These are phyloP conservation scores for Venturia carpophila DNA, from an alignment of 2,329 filamentous ascomycete species.

Conservation along the genomic window DNA sequence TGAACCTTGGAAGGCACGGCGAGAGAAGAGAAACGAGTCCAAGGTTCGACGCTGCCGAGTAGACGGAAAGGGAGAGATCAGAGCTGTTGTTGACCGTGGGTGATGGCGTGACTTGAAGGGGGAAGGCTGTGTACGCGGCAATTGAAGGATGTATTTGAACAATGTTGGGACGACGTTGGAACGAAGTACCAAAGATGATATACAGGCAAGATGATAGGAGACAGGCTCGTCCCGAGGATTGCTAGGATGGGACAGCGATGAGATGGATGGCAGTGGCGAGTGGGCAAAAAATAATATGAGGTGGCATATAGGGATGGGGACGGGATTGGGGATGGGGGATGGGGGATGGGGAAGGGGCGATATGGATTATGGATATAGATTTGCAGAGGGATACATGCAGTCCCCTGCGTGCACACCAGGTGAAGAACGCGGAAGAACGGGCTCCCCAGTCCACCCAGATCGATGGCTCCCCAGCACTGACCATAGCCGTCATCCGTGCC, in stretches of 20 bases:
- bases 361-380: slow-evolving; percentile 10
- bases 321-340: no score
- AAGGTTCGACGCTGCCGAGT: not conserved
- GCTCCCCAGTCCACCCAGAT: slow-evolving; percentile 11
- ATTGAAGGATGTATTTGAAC: not conserved
- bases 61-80: not conserved
- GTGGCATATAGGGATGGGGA: not conserved
- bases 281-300: slow-evolving; percentile 9
- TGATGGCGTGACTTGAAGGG: not conserved
- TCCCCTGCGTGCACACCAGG: slow-evolving; percentile 7
- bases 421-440: slow-evolving; percentile 12
- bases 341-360: no score
- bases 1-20: no score
- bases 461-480: not conserved
- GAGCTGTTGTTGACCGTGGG: not conserved
- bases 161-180: no score
- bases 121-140: not conserved
- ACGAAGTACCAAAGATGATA: not conserved
- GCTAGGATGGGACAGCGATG: not conserved
- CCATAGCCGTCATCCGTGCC: slow-evolving; percentile 10
- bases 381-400: not conserved
- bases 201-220: not conserved
- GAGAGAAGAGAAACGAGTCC: not conserved
- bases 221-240: not conserved
- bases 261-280: not conserved